phyloP scores from a whole-genome alignment of 2,329 filamentous ascomycete genomes.

The Geosmithia morbida region DNA sequence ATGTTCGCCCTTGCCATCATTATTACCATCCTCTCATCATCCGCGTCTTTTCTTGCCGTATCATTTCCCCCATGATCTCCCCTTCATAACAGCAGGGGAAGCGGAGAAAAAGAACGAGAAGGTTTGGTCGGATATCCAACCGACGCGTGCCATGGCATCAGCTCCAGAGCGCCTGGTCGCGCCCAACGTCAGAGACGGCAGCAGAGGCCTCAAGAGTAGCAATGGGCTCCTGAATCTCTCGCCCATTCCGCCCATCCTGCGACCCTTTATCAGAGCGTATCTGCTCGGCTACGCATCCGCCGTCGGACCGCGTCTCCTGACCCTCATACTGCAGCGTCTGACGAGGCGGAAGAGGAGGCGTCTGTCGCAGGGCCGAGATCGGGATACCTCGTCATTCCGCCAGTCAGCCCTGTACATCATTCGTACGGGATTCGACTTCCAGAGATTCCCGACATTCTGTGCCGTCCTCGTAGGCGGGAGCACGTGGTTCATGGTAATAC shows the following conservation, averaged over 20 bases:
- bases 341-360: constrained; percentile 16
- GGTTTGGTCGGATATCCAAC: no score
- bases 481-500: constrained; percentile 42
- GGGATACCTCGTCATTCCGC: constrained; percentile 14
- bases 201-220: background rate
- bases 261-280: constrained; percentile 44
- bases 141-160: no score
- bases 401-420: constrained; percentile 25
- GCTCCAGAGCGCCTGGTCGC: background rate
- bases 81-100: no score
- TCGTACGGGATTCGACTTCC: constrained; percentile 33
- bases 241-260: constrained; percentile 33
- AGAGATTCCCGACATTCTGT: constrained; percentile 49
- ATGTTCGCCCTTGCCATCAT: background rate
- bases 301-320: constrained; percentile 40
- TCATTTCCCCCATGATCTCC: no score
- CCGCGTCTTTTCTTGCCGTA: no score
- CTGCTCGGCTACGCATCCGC: constrained; percentile 45
- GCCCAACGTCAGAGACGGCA: background rate
- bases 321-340: constrained; percentile 35
- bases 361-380: constrained; percentile 10
- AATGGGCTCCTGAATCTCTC: constrained; percentile 1
- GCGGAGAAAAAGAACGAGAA: no score
- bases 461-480: constrained; percentile 44
- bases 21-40: no score